Conservation (phyloP, 2,329 filamentous ascomycete species). For the Monosporascus ibericus region DNA sequence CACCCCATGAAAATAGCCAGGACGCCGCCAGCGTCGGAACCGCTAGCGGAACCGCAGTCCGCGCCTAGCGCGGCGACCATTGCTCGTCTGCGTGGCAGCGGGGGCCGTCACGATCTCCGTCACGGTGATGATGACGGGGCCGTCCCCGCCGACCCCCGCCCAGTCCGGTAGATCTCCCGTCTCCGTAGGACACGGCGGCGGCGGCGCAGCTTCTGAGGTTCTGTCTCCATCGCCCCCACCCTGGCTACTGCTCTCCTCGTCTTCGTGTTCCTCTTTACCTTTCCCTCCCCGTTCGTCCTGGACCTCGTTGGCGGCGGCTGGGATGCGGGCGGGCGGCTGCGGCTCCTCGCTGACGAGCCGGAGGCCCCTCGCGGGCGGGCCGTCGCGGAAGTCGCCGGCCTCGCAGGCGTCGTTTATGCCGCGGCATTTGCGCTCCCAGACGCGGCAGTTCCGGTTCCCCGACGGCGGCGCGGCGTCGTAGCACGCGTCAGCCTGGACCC, state of each 20-base stretch:
- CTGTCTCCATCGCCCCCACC: neutral
- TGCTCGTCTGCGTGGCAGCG: neutral
- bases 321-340: conserved; percentile 19
- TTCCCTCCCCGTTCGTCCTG: neutral
- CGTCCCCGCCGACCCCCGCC: neutral
- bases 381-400: conserved; percentile 32
- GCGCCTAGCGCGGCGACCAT: neutral
- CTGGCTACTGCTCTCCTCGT: neutral
- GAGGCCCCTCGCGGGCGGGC: conserved; percentile 40
- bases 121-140: neutral
- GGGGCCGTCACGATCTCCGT: neutral
- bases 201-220: neutral
- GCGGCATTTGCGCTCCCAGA: conserved; percentile 58
- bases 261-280: neutral
- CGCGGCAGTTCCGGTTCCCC: conserved; percentile 51
- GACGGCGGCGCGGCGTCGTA: conserved; percentile 53
- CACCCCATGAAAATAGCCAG: no score
- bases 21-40: no score
- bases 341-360: conserved; percentile 18
- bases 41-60: no score
- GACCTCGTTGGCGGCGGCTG: conserved; percentile 13
- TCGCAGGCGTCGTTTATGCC: conserved; percentile 38
- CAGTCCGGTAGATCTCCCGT: neutral
- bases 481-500: conserved; percentile 52
- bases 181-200: neutral